Evolutionary conservation across 257 asterid genomes (phyloP), one percentile per base, ranked within the genome.

Genomic region (Jacaranda mimosifolia): DNA sequence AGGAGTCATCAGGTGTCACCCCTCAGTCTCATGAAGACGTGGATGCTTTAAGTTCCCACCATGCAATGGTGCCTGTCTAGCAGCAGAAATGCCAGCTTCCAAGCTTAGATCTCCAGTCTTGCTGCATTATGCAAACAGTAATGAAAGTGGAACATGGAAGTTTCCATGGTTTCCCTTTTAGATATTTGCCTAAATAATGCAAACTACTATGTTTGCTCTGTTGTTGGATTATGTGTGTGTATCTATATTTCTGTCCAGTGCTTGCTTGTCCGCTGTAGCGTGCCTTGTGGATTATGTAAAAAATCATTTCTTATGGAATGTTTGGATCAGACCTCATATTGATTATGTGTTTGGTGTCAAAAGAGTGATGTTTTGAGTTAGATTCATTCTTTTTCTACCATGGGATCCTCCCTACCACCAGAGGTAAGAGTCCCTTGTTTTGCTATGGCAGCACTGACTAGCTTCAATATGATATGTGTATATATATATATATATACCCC

Each of bases 21-120:
- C 53, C 89, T 79, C 84, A 75, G 19, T 51, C 89, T 76, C 79
- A 49, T 74, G 98, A 94, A 76, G 97, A 89, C 18, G 79, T 74
- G 3, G 97, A 90, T 68, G 86, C 85, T 72, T 83, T 86, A 62
- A 83, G 89, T 70, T 66, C 94, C 68, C 90, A 78, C 66, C 81
- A 85, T 72, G 68, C 86, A 5, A 83, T 90, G 93, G 93, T 92
- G 80, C 91, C 81, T 14, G 96, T 83, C 75, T 87, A 91, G 88
- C 72, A 49, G 88, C 72, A 55, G 69, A 58, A 62, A 18, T 53
- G 67, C 40, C 43, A 14, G 68, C 66, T 45, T 68, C 59, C 67
- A 0, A 0, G 45, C 45, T 13, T 15, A 19, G 57, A 36, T 13
- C 35, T 32, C 26, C 36, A 32, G 43, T 10, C 63, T 42, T 18